Evolutionary conservation across 176 grass and related monocot species (phyloP).

Genomic region (Lolium rigidum): DNA sequence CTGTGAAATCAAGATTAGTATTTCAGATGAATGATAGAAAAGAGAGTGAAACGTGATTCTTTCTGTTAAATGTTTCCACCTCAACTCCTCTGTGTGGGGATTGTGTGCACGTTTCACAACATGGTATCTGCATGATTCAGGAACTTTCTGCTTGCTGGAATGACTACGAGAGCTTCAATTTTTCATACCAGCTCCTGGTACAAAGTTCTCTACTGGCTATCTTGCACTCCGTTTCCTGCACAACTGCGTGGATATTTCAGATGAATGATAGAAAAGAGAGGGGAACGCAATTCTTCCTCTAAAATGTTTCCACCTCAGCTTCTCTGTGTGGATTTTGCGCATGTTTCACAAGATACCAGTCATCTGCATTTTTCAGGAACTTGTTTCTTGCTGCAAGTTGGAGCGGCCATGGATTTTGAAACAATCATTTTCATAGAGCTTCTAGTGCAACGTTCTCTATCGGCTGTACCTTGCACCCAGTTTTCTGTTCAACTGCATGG

Average conservation of each 20-base stretch:
- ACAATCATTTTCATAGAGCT: background rate
- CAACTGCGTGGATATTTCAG: slow-evolving; percentile 25
- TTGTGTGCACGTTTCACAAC: background rate
- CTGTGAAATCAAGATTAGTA: slow-evolving; percentile 47
- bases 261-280: slow-evolving; percentile 37
- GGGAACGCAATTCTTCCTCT: background rate
- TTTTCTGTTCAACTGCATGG: background rate
- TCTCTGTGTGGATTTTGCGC: background rate
- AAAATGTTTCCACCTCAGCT: slow-evolving; percentile 16
- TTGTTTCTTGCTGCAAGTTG: too few species aligned
- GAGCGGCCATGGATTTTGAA: too few species aligned
- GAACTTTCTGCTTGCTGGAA: background rate
- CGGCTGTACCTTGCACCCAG: background rate
- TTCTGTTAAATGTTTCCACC: background rate
- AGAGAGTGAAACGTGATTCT: background rate
- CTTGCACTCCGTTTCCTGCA: background rate
- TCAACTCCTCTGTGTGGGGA: background rate
- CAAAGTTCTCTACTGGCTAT: background rate
- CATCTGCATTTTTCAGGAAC: slow-evolving; percentile 11
- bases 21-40: slow-evolving; percentile 43
- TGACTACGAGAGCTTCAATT: background rate
- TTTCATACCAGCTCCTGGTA: too few species aligned
- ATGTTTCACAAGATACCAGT: background rate
- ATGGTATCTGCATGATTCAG: slow-evolving; percentile 21
- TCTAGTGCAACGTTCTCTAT: background rate